These are phyloP conservation scores for Hyphopichia homilentoma DNA, from an alignment of 805 yeast species.

Conservation along the genomic window DNA sequence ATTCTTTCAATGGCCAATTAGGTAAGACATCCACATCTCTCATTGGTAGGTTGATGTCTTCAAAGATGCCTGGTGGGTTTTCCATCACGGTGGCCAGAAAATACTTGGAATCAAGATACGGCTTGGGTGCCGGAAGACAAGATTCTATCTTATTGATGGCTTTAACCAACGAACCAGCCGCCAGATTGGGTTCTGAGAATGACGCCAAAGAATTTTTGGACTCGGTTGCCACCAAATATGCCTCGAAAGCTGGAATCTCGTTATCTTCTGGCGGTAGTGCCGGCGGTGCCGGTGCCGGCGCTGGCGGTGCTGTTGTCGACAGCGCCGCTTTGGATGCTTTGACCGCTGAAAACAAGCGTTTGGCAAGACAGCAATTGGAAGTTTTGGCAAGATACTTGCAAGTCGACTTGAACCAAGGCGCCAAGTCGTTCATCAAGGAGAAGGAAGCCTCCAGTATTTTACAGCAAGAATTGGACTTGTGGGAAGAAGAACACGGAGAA, in stretches of 20 bases:
- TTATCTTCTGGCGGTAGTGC: slow-evolving; percentile 66
- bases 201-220: slow-evolving; percentile 93
- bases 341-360: slow-evolving; percentile 63
- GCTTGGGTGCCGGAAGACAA: slow-evolving; percentile 91
- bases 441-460: slow-evolving; percentile 79
- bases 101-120: slow-evolving; percentile 88
- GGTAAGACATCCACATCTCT: slow-evolving; percentile 93
- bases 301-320: slow-evolving; percentile 87
- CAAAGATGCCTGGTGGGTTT: slow-evolving; percentile 99
- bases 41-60: slow-evolving; percentile 85
- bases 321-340: slow-evolving; percentile 90
- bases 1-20: slow-evolving; percentile 77
- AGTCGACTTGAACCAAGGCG: slow-evolving; percentile 87
- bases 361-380: slow-evolving; percentile 81
- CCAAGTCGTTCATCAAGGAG: slow-evolving; percentile 75
- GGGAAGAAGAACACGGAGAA: slow-evolving; percentile 85
- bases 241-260: slow-evolving; percentile 74
- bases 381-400: slow-evolving; percentile 92
- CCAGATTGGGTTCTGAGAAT: slow-evolving; percentile 78
- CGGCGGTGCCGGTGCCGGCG: slow-evolving; percentile 50
- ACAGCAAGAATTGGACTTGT: slow-evolving; percentile 87
- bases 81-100: slow-evolving; percentile 89
- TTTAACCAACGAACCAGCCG: slow-evolving; percentile 84
- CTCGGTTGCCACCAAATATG: slow-evolving; percentile 76
- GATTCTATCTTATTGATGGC: slow-evolving; percentile 83